These are phyloP conservation scores for Lepiota brunneoincarnata DNA, from an alignment of 768 basidiomycete genomes.

Conservation along the genomic window DNA sequence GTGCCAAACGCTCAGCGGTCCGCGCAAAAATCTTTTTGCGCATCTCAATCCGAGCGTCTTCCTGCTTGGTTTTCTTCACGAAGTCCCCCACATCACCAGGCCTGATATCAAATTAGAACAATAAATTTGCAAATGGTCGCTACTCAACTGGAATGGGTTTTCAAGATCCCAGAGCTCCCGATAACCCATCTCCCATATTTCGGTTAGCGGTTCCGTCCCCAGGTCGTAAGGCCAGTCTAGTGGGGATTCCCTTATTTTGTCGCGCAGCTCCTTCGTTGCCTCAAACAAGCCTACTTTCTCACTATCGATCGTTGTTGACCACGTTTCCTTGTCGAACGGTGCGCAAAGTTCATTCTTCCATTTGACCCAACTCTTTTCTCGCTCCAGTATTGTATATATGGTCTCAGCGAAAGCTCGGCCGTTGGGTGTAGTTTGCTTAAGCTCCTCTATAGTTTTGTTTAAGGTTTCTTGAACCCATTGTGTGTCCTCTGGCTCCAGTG, in stretches of 20 bases:
- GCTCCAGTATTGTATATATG: conserved; percentile 64
- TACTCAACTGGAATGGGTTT: conserved; percentile 61
- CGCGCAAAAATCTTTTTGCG: conserved; percentile 39
- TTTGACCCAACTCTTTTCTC: conserved; percentile 87
- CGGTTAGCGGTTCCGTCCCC: conserved; percentile 70
- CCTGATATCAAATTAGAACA: conserved; percentile 29
- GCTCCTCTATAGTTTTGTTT: conserved; percentile 52
- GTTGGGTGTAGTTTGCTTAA: conserved; percentile 75
- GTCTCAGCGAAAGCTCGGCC: conserved; percentile 78
- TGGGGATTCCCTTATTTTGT: conserved; percentile 54
- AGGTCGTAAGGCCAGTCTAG: conserved; percentile 62
- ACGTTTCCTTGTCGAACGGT: conserved; percentile 74
- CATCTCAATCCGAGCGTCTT: conserved; percentile 60
- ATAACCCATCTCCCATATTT: conserved; percentile 85
- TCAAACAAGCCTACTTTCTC: conserved; percentile 57
- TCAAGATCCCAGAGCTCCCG: conserved; percentile 59
- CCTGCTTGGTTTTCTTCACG: conserved; percentile 64
- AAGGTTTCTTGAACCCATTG: conserved; percentile 79
- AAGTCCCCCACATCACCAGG: conserved; percentile 76
- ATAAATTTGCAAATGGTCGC: conserved; percentile 1
- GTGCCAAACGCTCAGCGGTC: conserved; percentile 25
- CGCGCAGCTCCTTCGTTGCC: conserved; percentile 50
- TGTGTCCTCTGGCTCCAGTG: conserved; percentile 59
- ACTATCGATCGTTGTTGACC: conserved; percentile 47
- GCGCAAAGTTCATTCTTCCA: conserved; percentile 87